Conservation (phyloP, 2,329 filamentous ascomycete genomes). For the Cladosporium velox region DNA sequence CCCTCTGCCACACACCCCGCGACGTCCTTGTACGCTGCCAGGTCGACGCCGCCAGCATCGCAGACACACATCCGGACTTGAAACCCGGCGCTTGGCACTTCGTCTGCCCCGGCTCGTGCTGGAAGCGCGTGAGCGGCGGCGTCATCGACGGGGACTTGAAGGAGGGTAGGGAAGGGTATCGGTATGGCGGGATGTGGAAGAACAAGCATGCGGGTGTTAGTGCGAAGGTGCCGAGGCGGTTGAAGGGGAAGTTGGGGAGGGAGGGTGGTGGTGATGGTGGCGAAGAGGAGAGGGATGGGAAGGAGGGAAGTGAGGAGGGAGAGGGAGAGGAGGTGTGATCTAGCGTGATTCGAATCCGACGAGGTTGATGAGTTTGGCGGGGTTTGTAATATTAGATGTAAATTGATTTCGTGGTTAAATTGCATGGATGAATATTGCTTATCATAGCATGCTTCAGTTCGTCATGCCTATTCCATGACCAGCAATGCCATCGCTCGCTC, state of each 20-base stretch:
- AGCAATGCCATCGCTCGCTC: background rate
- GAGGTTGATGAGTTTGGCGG: background rate
- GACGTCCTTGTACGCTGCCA: constrained; percentile 48
- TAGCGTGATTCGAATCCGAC: background rate
- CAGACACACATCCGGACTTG: background rate
- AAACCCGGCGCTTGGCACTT: constrained; percentile 44
- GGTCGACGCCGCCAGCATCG: constrained; percentile 39
- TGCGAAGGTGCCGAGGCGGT: constrained; percentile 21
- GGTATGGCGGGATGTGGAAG: constrained; percentile 45
- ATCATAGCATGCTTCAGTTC: background rate
- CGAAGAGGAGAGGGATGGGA: background rate
- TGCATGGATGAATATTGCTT: background rate
- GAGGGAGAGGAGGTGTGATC: background rate
- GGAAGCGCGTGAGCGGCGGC: constrained; percentile 47
- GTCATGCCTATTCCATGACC: background rate
- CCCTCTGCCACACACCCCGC: constrained; percentile 42
- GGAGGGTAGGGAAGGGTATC: constrained; percentile 40
- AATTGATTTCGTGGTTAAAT: background rate
- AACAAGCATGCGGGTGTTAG: constrained; percentile 22
- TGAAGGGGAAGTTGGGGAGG: constrained; percentile 20
- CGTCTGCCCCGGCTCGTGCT: constrained; percentile 47
- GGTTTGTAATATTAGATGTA: background rate
- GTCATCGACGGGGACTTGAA: constrained; percentile 42
- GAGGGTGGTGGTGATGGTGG: background rate
- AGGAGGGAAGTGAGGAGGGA: background rate